Conservation (phyloP, 176 grass and related monocot genomes). For the Poa annua region DNA sequence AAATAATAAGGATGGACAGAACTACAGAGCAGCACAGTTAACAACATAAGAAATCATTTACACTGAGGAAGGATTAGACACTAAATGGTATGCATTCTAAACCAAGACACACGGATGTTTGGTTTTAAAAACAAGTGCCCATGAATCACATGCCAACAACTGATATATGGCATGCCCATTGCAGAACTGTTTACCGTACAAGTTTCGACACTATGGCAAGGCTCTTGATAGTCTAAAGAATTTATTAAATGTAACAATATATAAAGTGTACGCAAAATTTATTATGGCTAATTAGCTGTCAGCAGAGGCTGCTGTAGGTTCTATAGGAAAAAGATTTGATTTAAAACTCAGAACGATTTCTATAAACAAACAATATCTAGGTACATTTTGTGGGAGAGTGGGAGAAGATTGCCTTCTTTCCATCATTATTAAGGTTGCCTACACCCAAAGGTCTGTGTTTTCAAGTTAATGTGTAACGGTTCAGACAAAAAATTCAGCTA, state of each 20-base stretch:
- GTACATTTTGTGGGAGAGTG: neutral
- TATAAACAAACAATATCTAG: conserved; percentile 9
- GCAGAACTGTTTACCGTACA: neutral
- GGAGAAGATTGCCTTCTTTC: neutral
- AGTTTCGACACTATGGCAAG: neutral
- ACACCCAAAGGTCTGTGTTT: neutral
- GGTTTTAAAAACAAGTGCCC: neutral
- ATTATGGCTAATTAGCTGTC: neutral
- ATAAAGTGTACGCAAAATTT: neutral
- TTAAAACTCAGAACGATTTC: neutral
- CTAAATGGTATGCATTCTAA: neutral
- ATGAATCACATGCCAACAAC: neutral
- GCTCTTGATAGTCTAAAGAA: neutral
- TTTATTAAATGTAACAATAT: conserved; percentile 7
- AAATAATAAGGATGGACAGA: neutral
- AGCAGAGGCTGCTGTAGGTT: neutral
- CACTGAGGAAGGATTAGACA: neutral
- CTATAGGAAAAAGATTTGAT: neutral
- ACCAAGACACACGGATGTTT: conserved; percentile 7
- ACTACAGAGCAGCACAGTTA: neutral
- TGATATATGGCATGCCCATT: neutral
- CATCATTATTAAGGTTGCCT: neutral
- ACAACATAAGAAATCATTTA: neutral
- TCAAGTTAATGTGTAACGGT: neutral
- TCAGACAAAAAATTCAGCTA: neutral